Conservation (phyloP, 2,329 filamentous ascomycete species). For the Esteya vermicola region DNA sequence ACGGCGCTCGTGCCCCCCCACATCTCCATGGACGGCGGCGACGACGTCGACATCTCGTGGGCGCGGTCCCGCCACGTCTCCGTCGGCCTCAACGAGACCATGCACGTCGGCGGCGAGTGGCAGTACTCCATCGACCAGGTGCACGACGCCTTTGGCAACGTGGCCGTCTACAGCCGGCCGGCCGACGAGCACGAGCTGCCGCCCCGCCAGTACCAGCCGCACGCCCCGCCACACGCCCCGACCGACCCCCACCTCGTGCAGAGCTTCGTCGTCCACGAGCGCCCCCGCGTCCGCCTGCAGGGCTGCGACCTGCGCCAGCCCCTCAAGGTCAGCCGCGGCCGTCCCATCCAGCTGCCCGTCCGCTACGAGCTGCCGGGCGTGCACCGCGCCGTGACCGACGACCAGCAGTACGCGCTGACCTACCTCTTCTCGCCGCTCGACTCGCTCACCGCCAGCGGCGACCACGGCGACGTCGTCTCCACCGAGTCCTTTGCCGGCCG, state of each 20-base stretch:
- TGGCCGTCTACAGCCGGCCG: constrained; percentile 55
- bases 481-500: constrained; percentile 46
- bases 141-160: constrained; percentile 78
- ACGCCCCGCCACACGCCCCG: too few species aligned
- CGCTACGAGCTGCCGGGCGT: constrained; percentile 49
- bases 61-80: constrained; percentile 59
- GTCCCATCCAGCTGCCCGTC: constrained; percentile 53
- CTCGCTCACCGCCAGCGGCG: constrained; percentile 52
- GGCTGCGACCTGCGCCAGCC: constrained; percentile 71
- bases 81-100: constrained; percentile 81
- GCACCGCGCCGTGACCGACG: constrained; percentile 29
- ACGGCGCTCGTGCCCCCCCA: constrained; percentile 14
- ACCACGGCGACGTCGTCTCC: constrained; percentile 47
- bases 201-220: constrained; percentile 14
- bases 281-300: constrained; percentile 56
- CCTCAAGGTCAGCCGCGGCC: constrained; percentile 69
- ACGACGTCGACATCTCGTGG: constrained; percentile 63
- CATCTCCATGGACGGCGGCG: constrained; percentile 39
- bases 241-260: constrained; percentile 53
- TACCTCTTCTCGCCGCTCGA: constrained; percentile 74
- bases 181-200: constrained; percentile 47
- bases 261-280: constrained; percentile 72
- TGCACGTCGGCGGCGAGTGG: constrained; percentile 69
- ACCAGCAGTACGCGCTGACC: constrained; percentile 45
- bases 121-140: constrained; percentile 86